Evolutionary conservation across 2,329 filamentous ascomycete species (phyloP), one percentile per base, ranked within the genome.

Genomic region (Madurella fahalii): DNA sequence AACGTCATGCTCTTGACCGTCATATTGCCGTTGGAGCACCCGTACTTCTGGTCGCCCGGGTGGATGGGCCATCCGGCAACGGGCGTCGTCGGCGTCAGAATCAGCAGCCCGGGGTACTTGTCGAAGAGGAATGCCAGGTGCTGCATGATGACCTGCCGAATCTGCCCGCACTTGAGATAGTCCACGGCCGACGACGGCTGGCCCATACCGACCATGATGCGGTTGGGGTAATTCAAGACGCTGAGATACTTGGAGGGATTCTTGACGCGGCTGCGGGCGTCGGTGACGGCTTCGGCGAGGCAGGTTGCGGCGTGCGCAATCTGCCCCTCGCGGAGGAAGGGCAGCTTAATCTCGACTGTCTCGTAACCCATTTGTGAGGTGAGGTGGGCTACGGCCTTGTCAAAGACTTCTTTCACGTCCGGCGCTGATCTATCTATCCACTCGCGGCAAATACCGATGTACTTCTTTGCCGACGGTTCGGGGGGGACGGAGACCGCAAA

Each of bases 1-100:
- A 90, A 96, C 69, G 86, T 83, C 90, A 96, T 95, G 66, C 82
- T 89, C 25, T 81, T 76, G n/a, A 95, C 74, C 15, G 83, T 85
- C 57, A 73, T 76, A 67, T 94, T 90, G 0, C 79, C 85, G 68
- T 96, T 87, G 39, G 79, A 85, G 61, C 90, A 75, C 2, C 92
- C 92, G 64, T 91, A 84, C n/a, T 74, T 74, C 15, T 84, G 74
- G 40, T 88, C 85, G 9, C 74, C 77, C 1, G 76, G 70, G 11
- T 68, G 57, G 20, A 85, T 83, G 41, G 81, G 81, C 87, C 89
- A 95, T 11, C 91, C 91, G 0, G 83, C 77, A 56, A 87, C 80
- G 0, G 91, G 89, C 3, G 83, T 82, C 1, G 90, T 91, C 0
- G 92, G 92, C 2, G 87, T 87, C 41, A 95, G 73, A 56, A 96